A percentile compares a stretch with the other conserved stretches of the same genome.
Evolutionary conservation across 75 land plant species (phyloP).

Genomic region (Adiantum capillusveneris): DNA sequence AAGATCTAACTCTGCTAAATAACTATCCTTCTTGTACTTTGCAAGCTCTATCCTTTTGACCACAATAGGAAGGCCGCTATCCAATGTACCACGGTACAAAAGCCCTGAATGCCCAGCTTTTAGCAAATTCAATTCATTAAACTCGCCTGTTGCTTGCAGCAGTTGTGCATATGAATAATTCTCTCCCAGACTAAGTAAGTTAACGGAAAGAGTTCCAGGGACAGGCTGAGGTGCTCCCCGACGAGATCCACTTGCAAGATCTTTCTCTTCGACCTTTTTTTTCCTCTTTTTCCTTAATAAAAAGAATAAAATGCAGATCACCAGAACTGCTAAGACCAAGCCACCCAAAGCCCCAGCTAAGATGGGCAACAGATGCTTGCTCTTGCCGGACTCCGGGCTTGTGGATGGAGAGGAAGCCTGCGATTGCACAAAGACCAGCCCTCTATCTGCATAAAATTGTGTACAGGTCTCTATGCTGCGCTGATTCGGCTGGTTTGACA

Average conservation of each 20-base stretch:
- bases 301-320: conserved; percentile 23
- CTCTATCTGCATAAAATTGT: conserved; percentile 45
- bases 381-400: not conserved
- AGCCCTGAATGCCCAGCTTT: conserved; percentile 91
- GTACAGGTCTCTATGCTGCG: conserved; percentile 36
- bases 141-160: conserved; percentile 55
- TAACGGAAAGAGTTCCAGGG: conserved; percentile 21
- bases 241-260: conserved; percentile 17
- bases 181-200: conserved; percentile 60
- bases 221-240: conserved; percentile 15
- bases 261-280: conserved; percentile 15
- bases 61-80: conserved; percentile 51
- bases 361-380: conserved; percentile 29
- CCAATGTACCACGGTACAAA: conserved; percentile 57
- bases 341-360: conserved; percentile 67
- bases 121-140: conserved; percentile 56
- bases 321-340: conserved; percentile 39
- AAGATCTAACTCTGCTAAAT: conserved; percentile 62
- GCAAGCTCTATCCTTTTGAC: conserved; percentile 61
- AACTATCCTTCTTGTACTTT: conserved; percentile 46
- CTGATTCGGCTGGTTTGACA: conserved; percentile 45
- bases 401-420: conserved; percentile 9
- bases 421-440: conserved; percentile 41
- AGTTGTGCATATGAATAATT: conserved; percentile 64
- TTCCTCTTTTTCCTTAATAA: conserved; percentile 12